These are phyloP conservation scores for Cinchona pubescens DNA, from an alignment of 257 asterid genomes.

Conservation along the genomic window DNA sequence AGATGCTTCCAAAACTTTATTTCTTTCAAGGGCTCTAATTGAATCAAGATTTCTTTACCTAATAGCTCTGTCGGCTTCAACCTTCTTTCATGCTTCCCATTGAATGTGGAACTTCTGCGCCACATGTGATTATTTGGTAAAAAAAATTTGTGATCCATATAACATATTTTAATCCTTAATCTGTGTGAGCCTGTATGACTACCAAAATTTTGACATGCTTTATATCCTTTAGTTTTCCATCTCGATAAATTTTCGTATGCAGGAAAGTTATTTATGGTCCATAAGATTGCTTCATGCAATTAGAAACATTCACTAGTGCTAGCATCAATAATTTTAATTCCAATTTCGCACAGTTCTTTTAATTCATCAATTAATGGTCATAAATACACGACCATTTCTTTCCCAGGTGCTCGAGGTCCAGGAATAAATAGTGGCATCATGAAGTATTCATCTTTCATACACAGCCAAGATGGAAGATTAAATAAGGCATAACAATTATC, in stretches of 20 bases:
- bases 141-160: not conserved
- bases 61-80: not conserved
- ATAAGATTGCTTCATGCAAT: too few species aligned
- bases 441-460: not conserved
- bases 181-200: not conserved
- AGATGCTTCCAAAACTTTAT: too few species aligned
- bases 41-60: not conserved
- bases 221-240: not conserved
- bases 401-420: not conserved
- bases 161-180: not conserved
- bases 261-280: too few species aligned
- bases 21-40: not conserved
- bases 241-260: too few species aligned
- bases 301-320: too few species aligned
- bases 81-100: not conserved
- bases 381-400: not conserved
- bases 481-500: not conserved
- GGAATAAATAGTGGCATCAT: not conserved
- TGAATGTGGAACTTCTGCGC: not conserved
- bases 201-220: not conserved
- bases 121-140: not conserved
- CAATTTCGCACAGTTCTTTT: not conserved
- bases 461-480: too few species aligned
- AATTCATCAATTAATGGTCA: not conserved
- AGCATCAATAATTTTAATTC: not conserved